Base-by-base conservation (phyloP, 192 early-diverging fungal species). In the Umbelopsis vinacea region DNA sequence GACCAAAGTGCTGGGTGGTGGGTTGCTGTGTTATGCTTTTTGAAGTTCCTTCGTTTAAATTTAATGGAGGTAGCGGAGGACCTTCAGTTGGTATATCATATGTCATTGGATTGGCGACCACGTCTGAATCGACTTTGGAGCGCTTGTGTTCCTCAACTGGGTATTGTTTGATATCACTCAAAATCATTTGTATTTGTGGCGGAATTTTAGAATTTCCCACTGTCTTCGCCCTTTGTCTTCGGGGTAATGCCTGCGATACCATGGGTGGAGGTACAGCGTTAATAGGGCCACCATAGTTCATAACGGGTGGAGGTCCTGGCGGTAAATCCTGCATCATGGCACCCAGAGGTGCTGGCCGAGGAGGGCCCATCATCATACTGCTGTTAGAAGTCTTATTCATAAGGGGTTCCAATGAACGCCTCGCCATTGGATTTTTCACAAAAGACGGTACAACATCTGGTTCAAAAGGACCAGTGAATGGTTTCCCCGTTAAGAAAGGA, bases 401-500 rank as follows among this genome's bases (percentile, higher is more conserved):
- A 10, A 63, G 45, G 21, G 57, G 19, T 26, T 24, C 69, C 48
- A 57, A 45, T 22, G 37, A 22, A 54, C 23, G 33, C 29, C 47
- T 66, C 26, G 21, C 14, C 22, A 52, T 47, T 43, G 52, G 12
- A 35, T 72, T 66, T 53, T 38, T 26, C 29, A 35, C 26, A 63
- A 63, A 63, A 15, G 57, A 63, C 11, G 57, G 57, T 17, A 63
- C 57, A 12, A 26, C 29, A 35, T 71, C 67, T 15, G 85, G 89
- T 15, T 75, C 47, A 71, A 82, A 91, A 19, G 92, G 84, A 1
- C 82, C 87, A 24, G 80, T 69, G 35, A 85, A 90, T 35, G 77
- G 78, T 71, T 92, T 86, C 19, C 90, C 92, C 0, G 92, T 94
- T 66, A 94, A 88, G 69, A 96, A 95, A 17, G 94, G 93, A 70